These are phyloP conservation scores for Verticillium tricorpus DNA, from an alignment of 2,329 filamentous ascomycete genomes.

Conservation along the genomic window DNA sequence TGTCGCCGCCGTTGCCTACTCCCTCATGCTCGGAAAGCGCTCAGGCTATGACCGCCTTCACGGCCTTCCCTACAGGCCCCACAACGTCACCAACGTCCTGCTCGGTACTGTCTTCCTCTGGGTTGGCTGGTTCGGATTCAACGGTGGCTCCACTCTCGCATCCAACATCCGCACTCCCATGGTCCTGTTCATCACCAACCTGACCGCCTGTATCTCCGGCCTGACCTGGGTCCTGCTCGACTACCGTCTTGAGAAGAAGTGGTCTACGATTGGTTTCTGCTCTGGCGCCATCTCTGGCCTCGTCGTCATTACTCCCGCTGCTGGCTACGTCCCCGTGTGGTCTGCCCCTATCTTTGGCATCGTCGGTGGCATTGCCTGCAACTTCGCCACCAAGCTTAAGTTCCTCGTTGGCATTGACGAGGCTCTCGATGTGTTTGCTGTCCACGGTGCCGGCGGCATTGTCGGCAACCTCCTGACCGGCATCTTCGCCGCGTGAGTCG, in stretches of 20 bases:
- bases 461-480: conserved; percentile 75
- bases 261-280: conserved; percentile 91
- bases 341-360: conserved; percentile 55
- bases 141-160: conserved; percentile 75
- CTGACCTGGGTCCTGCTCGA: conserved; percentile 83
- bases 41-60: conserved; percentile 56
- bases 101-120: conserved; percentile 74
- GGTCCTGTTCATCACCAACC: conserved; percentile 83
- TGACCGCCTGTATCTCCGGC: conserved; percentile 76
- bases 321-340: conserved; percentile 72
- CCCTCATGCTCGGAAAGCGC: conserved; percentile 68
- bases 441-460: conserved; percentile 82
- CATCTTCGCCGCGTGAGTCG: conserved; percentile 64
- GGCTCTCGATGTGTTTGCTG: conserved; percentile 85
- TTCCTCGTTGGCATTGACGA: conserved; percentile 74
- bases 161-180: conserved; percentile 86
- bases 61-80: conserved; percentile 62
- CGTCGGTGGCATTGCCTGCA: conserved; percentile 63
- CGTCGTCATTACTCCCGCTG: conserved; percentile 80
- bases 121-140: conserved; percentile 98
- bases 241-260: conserved; percentile 88
- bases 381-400: conserved; percentile 84
- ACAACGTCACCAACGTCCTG: conserved; percentile 71
- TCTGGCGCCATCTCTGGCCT: conserved; percentile 83
- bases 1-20: conserved; percentile 67